Conservation (phyloP, 1,139 yeast species). For the Debaryomyces coudertii region DNA sequence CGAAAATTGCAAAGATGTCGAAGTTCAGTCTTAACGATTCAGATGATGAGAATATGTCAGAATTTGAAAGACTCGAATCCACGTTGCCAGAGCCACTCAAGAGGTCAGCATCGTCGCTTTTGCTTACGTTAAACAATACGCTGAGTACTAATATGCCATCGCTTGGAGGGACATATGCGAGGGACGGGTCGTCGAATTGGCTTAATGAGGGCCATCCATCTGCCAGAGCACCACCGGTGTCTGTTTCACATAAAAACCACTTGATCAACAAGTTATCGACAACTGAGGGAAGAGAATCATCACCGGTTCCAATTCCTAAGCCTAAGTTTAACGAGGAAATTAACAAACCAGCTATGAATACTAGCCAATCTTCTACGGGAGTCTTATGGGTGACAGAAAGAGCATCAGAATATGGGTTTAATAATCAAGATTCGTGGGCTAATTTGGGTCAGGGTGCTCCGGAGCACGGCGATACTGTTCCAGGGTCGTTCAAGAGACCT, state of each 20-base stretch:
- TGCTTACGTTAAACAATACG: conserved; percentile 31
- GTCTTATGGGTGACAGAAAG: conserved; percentile 73
- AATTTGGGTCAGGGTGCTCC: conserved; percentile 76
- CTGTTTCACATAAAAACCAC: conserved; percentile 21
- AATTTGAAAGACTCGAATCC: conserved; percentile 50
- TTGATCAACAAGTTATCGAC: conserved; percentile 36
- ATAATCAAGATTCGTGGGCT: conserved; percentile 56
- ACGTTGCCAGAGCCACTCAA: conserved; percentile 48
- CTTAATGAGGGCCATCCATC: conserved; percentile 27
- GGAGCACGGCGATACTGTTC: conserved; percentile 64
- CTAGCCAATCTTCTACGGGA: conserved; percentile 66
- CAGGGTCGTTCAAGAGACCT: conserved; percentile 65
- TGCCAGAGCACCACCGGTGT: conserved; percentile 21
- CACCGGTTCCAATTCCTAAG: conserved; percentile 57
- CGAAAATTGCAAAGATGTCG: conserved; percentile 1
- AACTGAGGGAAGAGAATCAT: conserved; percentile 43
- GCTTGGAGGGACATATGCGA: not conserved
- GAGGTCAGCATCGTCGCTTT: conserved; percentile 44
- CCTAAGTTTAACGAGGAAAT: conserved; percentile 50
- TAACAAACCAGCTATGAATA: conserved; percentile 64
- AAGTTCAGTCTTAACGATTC: conserved; percentile 18
- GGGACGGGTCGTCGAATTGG: not conserved
- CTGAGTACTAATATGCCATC: conserved; percentile 6
- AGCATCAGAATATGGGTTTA: conserved; percentile 63
- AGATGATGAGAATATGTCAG: conserved; percentile 31